Evolutionary conservation across 2,329 filamentous ascomycete species (phyloP), one percentile per base, ranked within the genome.

Genomic region (Simplicillium sp.): DNA sequence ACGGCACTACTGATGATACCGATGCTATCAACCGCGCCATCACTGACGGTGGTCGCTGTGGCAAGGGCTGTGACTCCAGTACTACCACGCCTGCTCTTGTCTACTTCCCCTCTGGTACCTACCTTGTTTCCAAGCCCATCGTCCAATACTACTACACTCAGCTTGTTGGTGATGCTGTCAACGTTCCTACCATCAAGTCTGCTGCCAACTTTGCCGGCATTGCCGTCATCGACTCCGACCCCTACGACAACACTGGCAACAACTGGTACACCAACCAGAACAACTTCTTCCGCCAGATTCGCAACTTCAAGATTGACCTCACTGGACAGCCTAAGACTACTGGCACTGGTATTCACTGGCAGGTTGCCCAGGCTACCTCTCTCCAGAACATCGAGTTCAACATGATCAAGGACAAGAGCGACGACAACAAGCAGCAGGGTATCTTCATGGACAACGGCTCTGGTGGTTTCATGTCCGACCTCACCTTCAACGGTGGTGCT

Each of bases 101-200:
- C 40, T 97, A 94, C 69, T 94, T 97, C 68, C 89, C 88, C 32
- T 71, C 86, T 11, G 89, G 90, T 49, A 94, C 80, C 42, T 97
- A 96, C 56, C 55, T 84, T 14, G 81, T 97, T 51, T 87, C 80
- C 57, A 74, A 70, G 54, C 86, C 90, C 16, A 77, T 97, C 49
- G 65, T 88, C 39, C 83, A 88, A 59, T 83, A 82, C 62, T 97
- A 97, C 71, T 95, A 95, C 68, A 94, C 89, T 9, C 88, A 96
- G 60, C 77, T 97, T 46, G 71, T 96, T 29, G 90, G 90, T 43
- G 88, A 97, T 66, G 80, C 82, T 37, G 56, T 76, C 52, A 69
- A 75, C 47, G 62, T 82, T 12, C 88, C 90, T 0, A 82, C 81
- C 0, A 70, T 96, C 60, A 87, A 90, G 67, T 83, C 84, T 3